Percentiles rank a stretch among this genome's conserved stretches.
Evolutionary conservation across 2,329 filamentous ascomycete genomes (phyloP).

Genomic region (Aspergillus sp.): DNA sequence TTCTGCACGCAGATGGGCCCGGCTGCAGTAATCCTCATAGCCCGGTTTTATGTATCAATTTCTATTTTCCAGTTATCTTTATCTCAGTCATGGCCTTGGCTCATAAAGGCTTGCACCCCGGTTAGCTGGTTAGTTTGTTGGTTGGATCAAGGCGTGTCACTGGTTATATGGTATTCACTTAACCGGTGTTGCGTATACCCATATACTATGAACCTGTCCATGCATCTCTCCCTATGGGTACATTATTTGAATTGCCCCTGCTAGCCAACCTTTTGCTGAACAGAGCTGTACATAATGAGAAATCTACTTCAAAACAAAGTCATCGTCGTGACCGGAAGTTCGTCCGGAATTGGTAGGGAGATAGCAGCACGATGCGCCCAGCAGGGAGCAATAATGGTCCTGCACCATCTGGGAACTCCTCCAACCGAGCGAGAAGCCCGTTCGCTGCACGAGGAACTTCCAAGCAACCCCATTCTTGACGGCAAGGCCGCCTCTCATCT

Average conservation of each 20-base stretch:
- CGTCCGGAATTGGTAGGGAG: background rate
- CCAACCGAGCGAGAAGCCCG: background rate
- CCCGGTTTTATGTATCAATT: too few species aligned
- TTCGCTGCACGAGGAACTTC: background rate
- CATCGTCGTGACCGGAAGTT: background rate
- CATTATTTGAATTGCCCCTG: too few species aligned
- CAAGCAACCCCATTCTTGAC: background rate
- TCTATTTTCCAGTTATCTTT: too few species aligned
- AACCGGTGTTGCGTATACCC: too few species aligned
- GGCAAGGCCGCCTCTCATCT: background rate
- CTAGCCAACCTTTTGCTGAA: too few species aligned
- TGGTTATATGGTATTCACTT: too few species aligned
- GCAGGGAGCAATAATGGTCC: background rate
- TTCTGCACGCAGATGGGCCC: background rate
- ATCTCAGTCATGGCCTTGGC: too few species aligned
- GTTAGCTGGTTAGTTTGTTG: too few species aligned
- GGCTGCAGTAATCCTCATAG: background rate
- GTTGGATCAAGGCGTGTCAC: too few species aligned
- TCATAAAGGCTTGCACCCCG: too few species aligned
- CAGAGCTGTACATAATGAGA: background rate
- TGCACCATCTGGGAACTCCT: background rate
- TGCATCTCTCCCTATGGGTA: too few species aligned
- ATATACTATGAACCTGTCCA: too few species aligned
- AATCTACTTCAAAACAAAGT: background rate
- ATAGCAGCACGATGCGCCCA: background rate